Evolutionary conservation across 257 asterid genomes (phyloP), one percentile per base, ranked within the genome.

Genomic region (Dorcoceras hygrometricum): DNA sequence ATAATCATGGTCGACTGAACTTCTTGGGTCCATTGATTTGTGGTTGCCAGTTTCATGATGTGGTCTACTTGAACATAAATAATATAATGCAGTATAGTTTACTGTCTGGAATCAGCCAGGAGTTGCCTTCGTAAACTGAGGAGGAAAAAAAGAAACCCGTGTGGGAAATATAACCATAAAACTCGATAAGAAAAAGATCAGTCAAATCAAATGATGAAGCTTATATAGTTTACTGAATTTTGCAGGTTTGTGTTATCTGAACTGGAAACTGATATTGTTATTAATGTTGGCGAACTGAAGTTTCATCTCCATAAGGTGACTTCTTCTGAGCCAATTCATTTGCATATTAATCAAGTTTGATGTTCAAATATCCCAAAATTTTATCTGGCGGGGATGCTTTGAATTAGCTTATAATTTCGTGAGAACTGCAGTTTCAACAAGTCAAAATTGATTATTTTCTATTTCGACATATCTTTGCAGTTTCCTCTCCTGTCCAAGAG

Each of bases 241-340:
- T 77, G 84, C 89, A 92, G 98, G 83, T 79, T 79, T 23, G 83
- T 81, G 61, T 74, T 83, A 16, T 85, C 96, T 57, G 98, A 92
- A 57, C 76, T 92, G 81, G 91, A 83, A 29, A 86, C 95, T 3
- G 98, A 92, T 76, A 71, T 87, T 63, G 67, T 80, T 69, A 23
- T 92, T 27, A 76, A 61, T 4, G 84, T 89, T 63, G 93, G 89
- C 6, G 87, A 82, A 59, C 77, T 87, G 29, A 80, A 76, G 75
- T 92, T 92, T 74, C 81, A 81, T 80, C 98, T 92, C 73, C 98
- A 92, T 76, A 92, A 92, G 97, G 98, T 92, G 82, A 81, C 63
- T 46, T 62, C 75, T 62, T 14, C 68, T n/a, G 19, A 10, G 31
- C 43, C 39, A 5, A 25, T 69, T 32, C 14, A 57, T 24, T 25